These are phyloP conservation scores for Blastobotrys capitulatus DNA, from an alignment of 1,139 yeast genomes.

Conservation along the genomic window DNA sequence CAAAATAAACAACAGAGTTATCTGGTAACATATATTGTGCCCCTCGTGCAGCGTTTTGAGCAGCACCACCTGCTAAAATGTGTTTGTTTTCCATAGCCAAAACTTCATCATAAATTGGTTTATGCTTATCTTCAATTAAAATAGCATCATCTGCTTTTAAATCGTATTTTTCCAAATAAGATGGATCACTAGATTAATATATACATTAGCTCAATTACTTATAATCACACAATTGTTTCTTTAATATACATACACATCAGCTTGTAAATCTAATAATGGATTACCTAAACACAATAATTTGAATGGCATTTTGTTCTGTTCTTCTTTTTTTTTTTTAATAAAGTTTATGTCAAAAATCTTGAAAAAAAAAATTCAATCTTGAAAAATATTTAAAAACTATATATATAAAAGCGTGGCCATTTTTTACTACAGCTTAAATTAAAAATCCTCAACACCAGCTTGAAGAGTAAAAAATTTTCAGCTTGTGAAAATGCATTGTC, in stretches of 20 bases:
- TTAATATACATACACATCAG: constrained; percentile 43
- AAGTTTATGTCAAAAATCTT: too few relatives aligned
- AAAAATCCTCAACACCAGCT: too few relatives aligned
- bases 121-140: constrained; percentile 80
- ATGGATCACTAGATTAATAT: constrained; percentile 36
- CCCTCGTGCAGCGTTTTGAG: constrained; percentile 98
- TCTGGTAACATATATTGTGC: constrained; percentile 88
- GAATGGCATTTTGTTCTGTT: constrained; percentile 26
- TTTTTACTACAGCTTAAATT: too few relatives aligned
- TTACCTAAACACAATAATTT: constrained; percentile 65
- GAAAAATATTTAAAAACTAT: too few relatives aligned
- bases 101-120: constrained; percentile 76
- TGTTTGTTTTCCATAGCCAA: constrained; percentile 49
- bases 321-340: neutral
- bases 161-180: constrained; percentile 70
- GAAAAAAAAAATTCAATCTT: too few relatives aligned
- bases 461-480: too few relatives aligned
- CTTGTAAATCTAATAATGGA: constrained; percentile 86
- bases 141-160: constrained; percentile 94
- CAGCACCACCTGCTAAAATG: constrained; percentile 97
- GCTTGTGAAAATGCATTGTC: too few relatives aligned
- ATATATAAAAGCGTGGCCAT: too few relatives aligned
- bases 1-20: constrained; percentile 85
- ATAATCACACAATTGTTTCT: neutral
- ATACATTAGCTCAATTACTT: constrained; percentile 11